Percentiles rank a stretch among this genome's conserved stretches.
These are phyloP conservation scores for Pseudonitzschia pungens DNA, from an alignment of 108 stramenopile species.

Conservation along the genomic window DNA sequence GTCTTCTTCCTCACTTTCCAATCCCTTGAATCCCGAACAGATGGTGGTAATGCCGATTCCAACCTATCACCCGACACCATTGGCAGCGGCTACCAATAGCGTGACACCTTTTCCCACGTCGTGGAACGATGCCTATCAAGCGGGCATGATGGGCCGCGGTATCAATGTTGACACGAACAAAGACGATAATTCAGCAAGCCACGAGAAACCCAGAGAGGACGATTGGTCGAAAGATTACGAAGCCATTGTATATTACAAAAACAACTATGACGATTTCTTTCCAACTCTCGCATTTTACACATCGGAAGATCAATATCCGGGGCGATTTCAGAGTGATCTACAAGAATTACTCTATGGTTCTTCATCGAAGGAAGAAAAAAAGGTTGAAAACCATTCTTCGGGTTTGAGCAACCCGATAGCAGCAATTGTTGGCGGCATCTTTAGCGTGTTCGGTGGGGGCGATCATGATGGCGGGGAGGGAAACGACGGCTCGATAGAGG, in stretches of 20 bases:
- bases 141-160: constrained; percentile 17
- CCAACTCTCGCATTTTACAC: constrained; percentile 56
- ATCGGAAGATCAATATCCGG: constrained; percentile 52
- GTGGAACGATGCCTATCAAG: constrained; percentile 31
- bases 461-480: neutral
- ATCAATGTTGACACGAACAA: constrained; percentile 10
- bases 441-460: constrained; percentile 23
- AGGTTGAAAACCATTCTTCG: constrained; percentile 12
- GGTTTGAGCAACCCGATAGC: constrained; percentile 11
- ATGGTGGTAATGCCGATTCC: constrained; percentile 40
- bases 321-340: constrained; percentile 16
- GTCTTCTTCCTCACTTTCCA: constrained; percentile 14
- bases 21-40: neutral
- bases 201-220: constrained; percentile 4
- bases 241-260: constrained; percentile 37
- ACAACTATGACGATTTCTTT: constrained; percentile 32
- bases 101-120: constrained; percentile 30
- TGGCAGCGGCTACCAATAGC: constrained; percentile 23
- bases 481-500: neutral
- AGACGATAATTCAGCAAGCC: neutral
- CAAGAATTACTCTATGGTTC: constrained; percentile 19
- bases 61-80: constrained; percentile 46
- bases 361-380: constrained; percentile 4
- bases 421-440: constrained; percentile 14
- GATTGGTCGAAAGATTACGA: constrained; percentile 36